Conservation (phyloP, 768 basidiomycete species). For the Tubosaeta brunneosetosa region DNA sequence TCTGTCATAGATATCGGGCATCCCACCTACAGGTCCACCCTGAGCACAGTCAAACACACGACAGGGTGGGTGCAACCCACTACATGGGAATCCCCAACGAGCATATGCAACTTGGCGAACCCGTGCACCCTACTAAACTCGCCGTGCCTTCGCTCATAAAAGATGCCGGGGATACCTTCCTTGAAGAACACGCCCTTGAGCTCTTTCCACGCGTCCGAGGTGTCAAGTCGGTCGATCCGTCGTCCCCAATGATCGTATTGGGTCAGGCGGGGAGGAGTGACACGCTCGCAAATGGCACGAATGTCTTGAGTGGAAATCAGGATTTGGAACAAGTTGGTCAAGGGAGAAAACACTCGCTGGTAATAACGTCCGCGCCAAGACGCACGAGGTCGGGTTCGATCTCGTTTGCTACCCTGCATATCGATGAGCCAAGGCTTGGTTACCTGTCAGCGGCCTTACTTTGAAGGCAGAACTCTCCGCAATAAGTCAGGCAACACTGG, state of each 20-base stretch:
- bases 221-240: conserved; percentile 60
- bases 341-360: conserved; percentile 35
- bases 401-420: conserved; percentile 39
- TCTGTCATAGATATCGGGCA: conserved; percentile 62
- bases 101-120: conserved; percentile 61
- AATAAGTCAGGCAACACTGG: conserved; percentile 31
- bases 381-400: conserved; percentile 58
- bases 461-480: too few species aligned
- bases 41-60: too few species aligned
- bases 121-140: conserved; percentile 60
- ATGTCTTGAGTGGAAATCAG: conserved; percentile 38
- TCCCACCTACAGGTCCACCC: conserved; percentile 40
- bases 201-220: conserved; percentile 68
- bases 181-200: conserved; percentile 58
- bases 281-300: conserved; percentile 41
- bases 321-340: not conserved
- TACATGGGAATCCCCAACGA: conserved; percentile 48
- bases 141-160: conserved; percentile 59
- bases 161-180: conserved; percentile 66
- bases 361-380: conserved; percentile 53
- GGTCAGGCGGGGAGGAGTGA: conserved; percentile 47
- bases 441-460: too few species aligned
- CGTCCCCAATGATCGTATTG: conserved; percentile 76
- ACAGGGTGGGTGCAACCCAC: too few species aligned
- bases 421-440: too few species aligned